Percentiles rank a stretch among this genome's conserved stretches.
Conservation (phyloP, 345 rosid genomes). For the Aethionema arabicum region DNA sequence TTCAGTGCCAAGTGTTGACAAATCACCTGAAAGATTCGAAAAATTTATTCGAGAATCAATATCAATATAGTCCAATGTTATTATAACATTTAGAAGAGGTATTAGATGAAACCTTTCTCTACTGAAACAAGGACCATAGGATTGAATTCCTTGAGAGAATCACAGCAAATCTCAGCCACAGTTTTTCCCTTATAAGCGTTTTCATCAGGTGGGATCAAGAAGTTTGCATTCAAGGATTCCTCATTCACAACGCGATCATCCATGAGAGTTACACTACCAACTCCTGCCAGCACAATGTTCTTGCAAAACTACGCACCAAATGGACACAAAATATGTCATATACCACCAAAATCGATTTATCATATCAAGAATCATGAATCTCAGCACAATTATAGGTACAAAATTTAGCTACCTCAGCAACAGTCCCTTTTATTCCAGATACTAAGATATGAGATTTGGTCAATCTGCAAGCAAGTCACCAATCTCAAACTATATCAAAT, state of each 20-base stretch:
- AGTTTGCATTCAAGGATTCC: slow-evolving; percentile 66
- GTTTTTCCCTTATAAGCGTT: slow-evolving; percentile 52
- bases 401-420: slow-evolving; percentile 62
- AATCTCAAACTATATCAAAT: slow-evolving; percentile 18
- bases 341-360: not conserved
- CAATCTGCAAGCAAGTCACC: slow-evolving; percentile 48
- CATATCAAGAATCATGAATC: not conserved
- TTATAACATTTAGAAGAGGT: not conserved
- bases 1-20: slow-evolving; percentile 51
- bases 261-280: slow-evolving; percentile 80
- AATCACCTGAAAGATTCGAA: slow-evolving; percentile 56
- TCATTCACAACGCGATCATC: slow-evolving; percentile 69
- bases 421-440: slow-evolving; percentile 77
- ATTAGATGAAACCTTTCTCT: slow-evolving; percentile 54
- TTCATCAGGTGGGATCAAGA: slow-evolving; percentile 70
- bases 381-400: not conserved
- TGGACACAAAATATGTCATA: not conserved
- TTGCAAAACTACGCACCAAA: slow-evolving; percentile 75
- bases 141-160: slow-evolving; percentile 82
- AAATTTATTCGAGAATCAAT: not conserved
- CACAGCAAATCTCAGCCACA: slow-evolving; percentile 80
- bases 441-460: slow-evolving; percentile 81
- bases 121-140: slow-evolving; percentile 89
- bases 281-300: slow-evolving; percentile 93
- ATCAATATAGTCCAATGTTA: not conserved